Conservation (phyloP, 257 asterid genomes). For the Dorcoceras hygrometricum region DNA sequence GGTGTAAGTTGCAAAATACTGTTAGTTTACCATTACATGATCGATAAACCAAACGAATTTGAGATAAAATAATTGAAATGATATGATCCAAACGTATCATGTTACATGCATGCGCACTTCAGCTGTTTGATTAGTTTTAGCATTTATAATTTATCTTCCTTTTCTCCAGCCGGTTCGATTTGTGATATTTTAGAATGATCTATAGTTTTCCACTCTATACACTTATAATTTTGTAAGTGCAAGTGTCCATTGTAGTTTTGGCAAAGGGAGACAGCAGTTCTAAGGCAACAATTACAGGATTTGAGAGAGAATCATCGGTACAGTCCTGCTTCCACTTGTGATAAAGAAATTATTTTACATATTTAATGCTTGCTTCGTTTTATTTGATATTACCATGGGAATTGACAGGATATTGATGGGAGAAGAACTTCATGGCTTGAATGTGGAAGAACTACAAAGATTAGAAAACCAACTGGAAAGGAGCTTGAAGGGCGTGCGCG, state of each 20-base stretch:
- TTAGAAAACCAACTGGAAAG: conserved; percentile 68
- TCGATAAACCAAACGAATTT: too few species aligned
- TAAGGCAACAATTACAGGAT: conserved; percentile 63
- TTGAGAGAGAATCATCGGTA: conserved; percentile 77
- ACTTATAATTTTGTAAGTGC: conserved; percentile 10
- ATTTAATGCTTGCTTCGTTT: too few species aligned
- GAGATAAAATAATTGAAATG: too few species aligned
- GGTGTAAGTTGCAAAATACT: too few species aligned
- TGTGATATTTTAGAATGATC: conserved; percentile 15
- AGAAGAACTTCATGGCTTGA: conserved; percentile 67
- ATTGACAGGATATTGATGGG: conserved; percentile 72
- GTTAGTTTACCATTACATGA: too few species aligned
- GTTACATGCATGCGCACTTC: too few species aligned
- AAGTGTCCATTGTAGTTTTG: conserved; percentile 54
- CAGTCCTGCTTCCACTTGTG: conserved; percentile 11
- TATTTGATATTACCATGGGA: background rate
- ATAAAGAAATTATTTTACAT: background rate
- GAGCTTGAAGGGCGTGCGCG: conserved; percentile 63
- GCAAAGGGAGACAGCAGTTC: conserved; percentile 76
- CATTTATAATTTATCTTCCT: conserved; percentile 28
- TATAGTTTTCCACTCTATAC: background rate
- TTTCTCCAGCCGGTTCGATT: conserved; percentile 19
- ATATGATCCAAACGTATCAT: too few species aligned
- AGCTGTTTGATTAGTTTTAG: conserved; percentile 34
- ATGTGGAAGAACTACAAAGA: conserved; percentile 56